Base-by-base conservation (phyloP, 306 rosid species). In the Benincasa hispida region DNA sequence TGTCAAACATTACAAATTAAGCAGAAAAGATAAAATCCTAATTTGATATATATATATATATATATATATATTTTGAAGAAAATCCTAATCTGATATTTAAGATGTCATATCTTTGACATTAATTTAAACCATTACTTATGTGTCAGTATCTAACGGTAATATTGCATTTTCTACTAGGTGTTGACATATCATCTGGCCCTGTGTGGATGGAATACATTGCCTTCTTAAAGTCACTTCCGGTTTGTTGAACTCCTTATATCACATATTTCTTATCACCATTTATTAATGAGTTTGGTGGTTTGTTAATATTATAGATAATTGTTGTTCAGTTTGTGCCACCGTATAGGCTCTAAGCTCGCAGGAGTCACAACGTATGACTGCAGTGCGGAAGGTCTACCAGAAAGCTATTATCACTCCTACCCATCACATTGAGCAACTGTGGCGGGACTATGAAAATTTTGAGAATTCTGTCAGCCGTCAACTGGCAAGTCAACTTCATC, bases 391-490 rank as follows among this genome's bases (percentile, higher is more conserved):
- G 86, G 89, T 77, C 66, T 93, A 90, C 83, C 98, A 93, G 79
- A 93, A 79, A 79, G 97, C 98, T 78, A 84, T 93, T 82, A 79
- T 93, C 83, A 93, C 91, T 84, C 98, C 98, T 54, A 90, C 89
- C 45, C 98, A 93, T 87, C 93, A 93, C 84, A 85, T 89, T 80
- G 98, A 93, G 82, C 97, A 93, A 78, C 89, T 93, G 34, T 93
- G 98, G 98, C 91, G 82, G 83, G 98, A 93, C 17, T 93, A 93
- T 74, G 97, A 91, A 72, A 93, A 81, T 83, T 91, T 91, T 84
- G 98, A 93, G 87, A 93, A 88, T 79, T 93, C 98, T 34, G 97
- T 93, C 56, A 91, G 91, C 81, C 97, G 97, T 62, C 97, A 91
- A 84, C 83, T 91, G 97, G 98, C 90, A 93, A 85, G 67, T 70